Percentiles rank a stretch among this genome's conserved stretches.
Conservation (phyloP, 2,329 filamentous ascomycete species). For the Penicillium occitanis region DNA sequence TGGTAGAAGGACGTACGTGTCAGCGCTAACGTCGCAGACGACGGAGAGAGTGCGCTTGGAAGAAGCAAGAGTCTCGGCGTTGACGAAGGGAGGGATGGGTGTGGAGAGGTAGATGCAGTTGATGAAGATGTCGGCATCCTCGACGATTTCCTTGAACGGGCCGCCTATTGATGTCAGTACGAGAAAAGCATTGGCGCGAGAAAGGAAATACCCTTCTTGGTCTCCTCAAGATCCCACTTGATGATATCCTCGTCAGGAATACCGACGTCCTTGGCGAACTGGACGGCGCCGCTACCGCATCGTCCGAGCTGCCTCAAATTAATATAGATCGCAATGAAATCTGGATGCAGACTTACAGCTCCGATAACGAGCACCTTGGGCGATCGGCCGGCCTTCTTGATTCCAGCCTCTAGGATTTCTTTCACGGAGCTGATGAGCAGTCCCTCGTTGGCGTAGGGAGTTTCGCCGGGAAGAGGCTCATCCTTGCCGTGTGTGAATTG, state of each 20-base stretch:
- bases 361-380: constrained; percentile 83
- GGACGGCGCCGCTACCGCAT: constrained; percentile 81
- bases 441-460: constrained; percentile 64
- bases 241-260: constrained; percentile 68
- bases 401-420: constrained; percentile 65
- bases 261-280: constrained; percentile 73
- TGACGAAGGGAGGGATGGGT: constrained; percentile 79
- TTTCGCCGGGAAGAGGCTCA: constrained; percentile 63
- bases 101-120: constrained; percentile 86
- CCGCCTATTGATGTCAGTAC: constrained; percentile 49
- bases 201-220: constrained; percentile 54
- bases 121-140: constrained; percentile 69
- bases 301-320: constrained; percentile 47
- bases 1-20: constrained; percentile 34
- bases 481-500: constrained; percentile 70
- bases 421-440: constrained; percentile 73
- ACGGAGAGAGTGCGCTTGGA: constrained; percentile 73
- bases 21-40: constrained; percentile 68
- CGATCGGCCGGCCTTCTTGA: constrained; percentile 64
- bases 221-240: constrained; percentile 79
- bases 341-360: constrained; percentile 47
- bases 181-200: constrained; percentile 15
- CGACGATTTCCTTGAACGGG: constrained; percentile 74
- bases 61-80: constrained; percentile 65
- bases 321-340: constrained; percentile 18